Percentiles rank a stretch among this genome's conserved stretches.
Evolutionary conservation across 148 eudicot genomes (phyloP).

Genomic region (Cornus kousa): DNA sequence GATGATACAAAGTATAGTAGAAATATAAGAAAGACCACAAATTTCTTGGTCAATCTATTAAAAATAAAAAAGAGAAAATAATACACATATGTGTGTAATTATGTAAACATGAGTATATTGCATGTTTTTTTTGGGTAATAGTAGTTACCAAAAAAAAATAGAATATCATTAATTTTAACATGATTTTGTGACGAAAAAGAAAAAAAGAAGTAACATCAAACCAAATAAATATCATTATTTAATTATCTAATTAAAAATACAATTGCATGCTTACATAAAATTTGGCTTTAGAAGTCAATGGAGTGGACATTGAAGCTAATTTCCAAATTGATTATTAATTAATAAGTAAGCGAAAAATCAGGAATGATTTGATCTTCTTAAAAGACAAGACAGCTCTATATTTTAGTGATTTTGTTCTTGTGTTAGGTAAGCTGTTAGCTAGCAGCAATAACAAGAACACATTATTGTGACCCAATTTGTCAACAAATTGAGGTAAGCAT

Average conservation of each 20-base stretch:
- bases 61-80: too few relatives aligned
- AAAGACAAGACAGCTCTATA: constrained; percentile 10
- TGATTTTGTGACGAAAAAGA: too few relatives aligned
- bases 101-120: too few relatives aligned
- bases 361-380: constrained; percentile 13
- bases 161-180: too few relatives aligned
- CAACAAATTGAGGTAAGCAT: constrained; percentile 29
- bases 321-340: not conserved
- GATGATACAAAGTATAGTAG: too few relatives aligned
- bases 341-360: constrained; percentile 10
- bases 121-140: too few relatives aligned
- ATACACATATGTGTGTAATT: too few relatives aligned
- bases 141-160: too few relatives aligned
- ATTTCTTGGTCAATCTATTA: too few relatives aligned
- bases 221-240: not conserved
- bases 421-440: constrained; percentile 3
- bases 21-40: too few relatives aligned
- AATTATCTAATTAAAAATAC: not conserved
- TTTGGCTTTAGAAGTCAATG: constrained; percentile 9
- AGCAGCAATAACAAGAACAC: constrained; percentile 4
- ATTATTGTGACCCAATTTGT: constrained; percentile 17
- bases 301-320: constrained; percentile 14
- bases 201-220: not conserved
- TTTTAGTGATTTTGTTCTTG: not conserved
- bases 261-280: constrained; percentile 5